Evolutionary conservation across 495 filamentous ascomycete species (phyloP).

Genomic region (Sordaria brevicollis): DNA sequence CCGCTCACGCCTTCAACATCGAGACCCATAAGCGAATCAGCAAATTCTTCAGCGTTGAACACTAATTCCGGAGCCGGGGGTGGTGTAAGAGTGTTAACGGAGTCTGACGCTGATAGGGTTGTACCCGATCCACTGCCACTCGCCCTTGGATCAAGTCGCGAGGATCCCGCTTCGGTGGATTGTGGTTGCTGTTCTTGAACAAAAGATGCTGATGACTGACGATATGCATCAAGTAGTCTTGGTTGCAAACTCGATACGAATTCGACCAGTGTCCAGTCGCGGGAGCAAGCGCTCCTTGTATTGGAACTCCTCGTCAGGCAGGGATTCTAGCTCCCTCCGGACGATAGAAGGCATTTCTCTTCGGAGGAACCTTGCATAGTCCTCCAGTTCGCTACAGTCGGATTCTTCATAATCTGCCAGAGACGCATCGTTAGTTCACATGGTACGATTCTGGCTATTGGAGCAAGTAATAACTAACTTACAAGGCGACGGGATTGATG

Average conservation of each 20-base stretch:
- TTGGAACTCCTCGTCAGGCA: constrained; percentile 13
- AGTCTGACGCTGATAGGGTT: not conserved
- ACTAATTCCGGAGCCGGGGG: no score
- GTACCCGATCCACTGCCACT: not conserved
- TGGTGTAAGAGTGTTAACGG: no score
- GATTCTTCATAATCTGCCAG: constrained; percentile 11
- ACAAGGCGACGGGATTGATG: constrained; percentile 30
- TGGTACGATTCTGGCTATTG: no score
- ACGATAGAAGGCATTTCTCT: constrained; percentile 23
- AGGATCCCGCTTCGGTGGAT: not conserved
- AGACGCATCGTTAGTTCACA: not conserved
- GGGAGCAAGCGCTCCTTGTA: constrained; percentile 14
- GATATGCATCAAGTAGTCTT: constrained; percentile 12
- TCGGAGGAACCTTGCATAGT: constrained; percentile 17
- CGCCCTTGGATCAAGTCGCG: no score
- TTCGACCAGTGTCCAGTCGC: constrained; percentile 13
- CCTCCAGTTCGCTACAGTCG: constrained; percentile 20
- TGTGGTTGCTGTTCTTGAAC: not conserved
- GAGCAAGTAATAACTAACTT: no score
- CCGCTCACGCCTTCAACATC: no score
- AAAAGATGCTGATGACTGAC: constrained; percentile 9
- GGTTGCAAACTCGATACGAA: constrained; percentile 18
- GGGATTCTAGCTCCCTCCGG: constrained; percentile 15
- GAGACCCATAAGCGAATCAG: no score
- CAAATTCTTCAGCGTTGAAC: not conserved